Evolutionary conservation across 306 rosid genomes (phyloP), one percentile per base, ranked within the genome.

Genomic region (Rosa lucieae): DNA sequence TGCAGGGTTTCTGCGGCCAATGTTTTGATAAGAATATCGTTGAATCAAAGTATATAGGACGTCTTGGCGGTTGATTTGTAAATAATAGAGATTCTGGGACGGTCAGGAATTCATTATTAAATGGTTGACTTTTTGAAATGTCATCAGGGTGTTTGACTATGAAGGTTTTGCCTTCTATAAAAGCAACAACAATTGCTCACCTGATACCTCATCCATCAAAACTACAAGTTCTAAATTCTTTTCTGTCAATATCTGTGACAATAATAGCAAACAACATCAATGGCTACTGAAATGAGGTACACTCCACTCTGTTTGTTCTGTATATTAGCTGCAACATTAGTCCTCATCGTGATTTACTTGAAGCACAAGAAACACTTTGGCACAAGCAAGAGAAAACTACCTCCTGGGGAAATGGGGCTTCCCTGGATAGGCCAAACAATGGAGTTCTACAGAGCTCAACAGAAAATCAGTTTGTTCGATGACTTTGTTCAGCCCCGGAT

Each of bases 391-490:
- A 77, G 74, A 47, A 80, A 72, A 48, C 72, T 89, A 1, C 97
- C 97, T 49, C 98, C 92, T 0, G 98, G 97, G 61, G 77, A 81
- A 49, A 90, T 89, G 94, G 92, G 97, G 75, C 70, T 87, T 46
- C 97, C 98, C 46, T 83, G 88, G 89, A 88, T 90, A 12, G 98
- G 98, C 0, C 91, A 92, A 82, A 94, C 98, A n/a, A 85, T 90
- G 87, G 89, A 81, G 23, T 90, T 94, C 88, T 89, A 90, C 91
- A 84, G 78, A 67, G 94, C 97, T 59, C 96, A 90, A 37, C 70
- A 78, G 4, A 85, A 71, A 15, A 94, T 90, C 87, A 78, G 84
- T 49, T 59, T 92, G 78, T 92, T 86, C 6, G 90, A 88, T 67
- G 92, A 87, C 3, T 94, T 92, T 51, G 77, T 89, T 55, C 86